Conservation (phyloP, 2,329 filamentous ascomycete species). For the Lizonia empirigonia region DNA sequence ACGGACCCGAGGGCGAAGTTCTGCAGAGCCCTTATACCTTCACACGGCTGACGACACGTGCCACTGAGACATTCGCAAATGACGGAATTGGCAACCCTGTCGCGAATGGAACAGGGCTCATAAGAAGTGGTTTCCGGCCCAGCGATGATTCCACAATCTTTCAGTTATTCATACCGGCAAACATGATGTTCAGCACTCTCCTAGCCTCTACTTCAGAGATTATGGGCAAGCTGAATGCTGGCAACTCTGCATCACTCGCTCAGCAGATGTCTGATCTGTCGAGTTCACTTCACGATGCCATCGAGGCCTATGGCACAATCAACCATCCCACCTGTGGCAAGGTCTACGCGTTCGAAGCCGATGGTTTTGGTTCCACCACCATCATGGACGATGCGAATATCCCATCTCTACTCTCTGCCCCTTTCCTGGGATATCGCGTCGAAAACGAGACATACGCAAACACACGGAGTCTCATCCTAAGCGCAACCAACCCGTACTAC, state of each 20-base stretch:
- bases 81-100: conserved; percentile 58
- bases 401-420: conserved; percentile 68
- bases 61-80: conserved; percentile 59
- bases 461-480: conserved; percentile 54
- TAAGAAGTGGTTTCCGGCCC: conserved; percentile 57
- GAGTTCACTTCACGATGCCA: conserved; percentile 48
- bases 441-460: conserved; percentile 53
- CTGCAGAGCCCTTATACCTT: conserved; percentile 54
- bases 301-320: conserved; percentile 54
- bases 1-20: conserved; percentile 53
- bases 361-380: conserved; percentile 56
- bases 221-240: conserved; percentile 55
- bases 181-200: conserved; percentile 76
- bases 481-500: conserved; percentile 56
- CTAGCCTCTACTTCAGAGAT: conserved; percentile 61
- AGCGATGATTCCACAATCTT: conserved; percentile 58
- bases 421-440: conserved; percentile 64
- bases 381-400: conserved; percentile 77
- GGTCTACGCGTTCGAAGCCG: conserved; percentile 57
- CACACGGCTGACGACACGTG: conserved; percentile 50
- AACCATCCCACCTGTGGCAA: conserved; percentile 45
- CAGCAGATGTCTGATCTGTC: conserved; percentile 64
- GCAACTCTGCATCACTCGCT: conserved; percentile 58
- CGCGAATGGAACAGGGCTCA: conserved; percentile 55
- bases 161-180: conserved; percentile 57